Evolutionary conservation across 345 rosid species (phyloP).

Genomic region (Salix caprea): DNA sequence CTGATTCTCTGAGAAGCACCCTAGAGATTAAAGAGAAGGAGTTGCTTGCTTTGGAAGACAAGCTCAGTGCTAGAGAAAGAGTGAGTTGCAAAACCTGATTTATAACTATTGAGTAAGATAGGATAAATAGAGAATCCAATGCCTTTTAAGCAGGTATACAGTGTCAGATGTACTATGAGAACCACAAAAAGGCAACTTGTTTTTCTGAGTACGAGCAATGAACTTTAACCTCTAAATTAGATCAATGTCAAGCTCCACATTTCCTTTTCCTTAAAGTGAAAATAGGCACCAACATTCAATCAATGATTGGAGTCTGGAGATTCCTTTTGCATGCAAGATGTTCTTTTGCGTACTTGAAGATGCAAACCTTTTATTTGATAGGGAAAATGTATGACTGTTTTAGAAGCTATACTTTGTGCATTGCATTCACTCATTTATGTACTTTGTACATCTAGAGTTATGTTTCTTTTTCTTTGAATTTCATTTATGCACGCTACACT

Average conservation of each 20-base stretch:
- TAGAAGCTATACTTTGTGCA: not conserved
- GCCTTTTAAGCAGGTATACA: not conserved
- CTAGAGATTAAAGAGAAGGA: constrained; percentile 54
- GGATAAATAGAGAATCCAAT: not conserved
- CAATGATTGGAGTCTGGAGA: not conserved
- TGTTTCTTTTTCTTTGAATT: not conserved
- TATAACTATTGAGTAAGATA: not conserved
- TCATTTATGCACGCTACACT: not conserved
- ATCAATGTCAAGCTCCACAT: too few species aligned
- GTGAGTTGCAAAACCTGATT: constrained; percentile 40
- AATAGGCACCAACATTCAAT: not conserved
- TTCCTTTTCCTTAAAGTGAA: too few species aligned
- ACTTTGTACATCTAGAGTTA: not conserved
- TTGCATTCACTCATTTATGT: not conserved
- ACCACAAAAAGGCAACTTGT: not conserved
- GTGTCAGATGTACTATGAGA: not conserved
- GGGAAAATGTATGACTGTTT: not conserved
- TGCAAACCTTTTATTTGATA: not conserved
- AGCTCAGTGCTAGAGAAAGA: constrained; percentile 62
- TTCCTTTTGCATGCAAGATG: not conserved
- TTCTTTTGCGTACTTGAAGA: not conserved
- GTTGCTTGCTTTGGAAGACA: constrained; percentile 56
- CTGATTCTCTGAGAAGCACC: constrained; percentile 33
- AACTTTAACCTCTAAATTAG: too few species aligned
- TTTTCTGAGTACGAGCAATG: not conserved